phyloP scores from a whole-genome alignment of 169 alveolate genomes.

The Theileria sp. region DNA sequence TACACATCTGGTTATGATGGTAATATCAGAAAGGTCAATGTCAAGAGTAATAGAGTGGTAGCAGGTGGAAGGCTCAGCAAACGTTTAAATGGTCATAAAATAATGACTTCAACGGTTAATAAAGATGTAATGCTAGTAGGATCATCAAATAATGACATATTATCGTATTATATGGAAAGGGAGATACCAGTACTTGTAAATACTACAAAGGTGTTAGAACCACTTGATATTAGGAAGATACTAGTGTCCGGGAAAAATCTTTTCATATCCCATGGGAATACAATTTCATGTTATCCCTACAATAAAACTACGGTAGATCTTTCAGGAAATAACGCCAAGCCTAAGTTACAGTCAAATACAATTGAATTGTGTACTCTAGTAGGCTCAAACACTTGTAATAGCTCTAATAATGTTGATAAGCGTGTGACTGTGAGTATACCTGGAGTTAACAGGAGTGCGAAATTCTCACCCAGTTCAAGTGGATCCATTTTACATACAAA shows the following conservation, averaged over 20 bases:
- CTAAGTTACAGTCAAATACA: background rate
- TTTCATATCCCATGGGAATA: slow-evolving; percentile 62
- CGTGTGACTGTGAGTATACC: slow-evolving; percentile 36
- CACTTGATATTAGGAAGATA: slow-evolving; percentile 44
- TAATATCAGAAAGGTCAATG: slow-evolving; percentile 60
- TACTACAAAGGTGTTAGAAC: slow-evolving; percentile 34
- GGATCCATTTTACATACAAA: slow-evolving; percentile 26
- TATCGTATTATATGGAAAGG: slow-evolving; percentile 48
- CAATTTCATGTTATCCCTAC: slow-evolving; percentile 42
- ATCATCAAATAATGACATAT: slow-evolving; percentile 37
- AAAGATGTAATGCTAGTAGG: slow-evolving; percentile 10
- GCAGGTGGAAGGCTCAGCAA: slow-evolving; percentile 76
- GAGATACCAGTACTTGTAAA: slow-evolving; percentile 52
- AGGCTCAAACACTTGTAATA: background rate
- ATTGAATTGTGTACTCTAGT: slow-evolving; percentile 18
- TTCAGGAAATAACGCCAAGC: background rate
- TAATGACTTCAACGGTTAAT: slow-evolving; percentile 54
- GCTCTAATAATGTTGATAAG: background rate
- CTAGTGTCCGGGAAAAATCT: slow-evolving; percentile 27
- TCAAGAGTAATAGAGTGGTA: slow-evolving; percentile 47
- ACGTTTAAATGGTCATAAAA: slow-evolving; percentile 71
- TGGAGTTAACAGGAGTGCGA: slow-evolving; percentile 56
- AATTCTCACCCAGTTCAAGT: slow-evolving; percentile 36
- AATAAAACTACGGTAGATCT: slow-evolving; percentile 4
- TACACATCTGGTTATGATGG: slow-evolving; percentile 79